phyloP scores from a whole-genome alignment of 2,329 filamentous ascomycete species.

The Exophiala phaeomuriformis region DNA sequence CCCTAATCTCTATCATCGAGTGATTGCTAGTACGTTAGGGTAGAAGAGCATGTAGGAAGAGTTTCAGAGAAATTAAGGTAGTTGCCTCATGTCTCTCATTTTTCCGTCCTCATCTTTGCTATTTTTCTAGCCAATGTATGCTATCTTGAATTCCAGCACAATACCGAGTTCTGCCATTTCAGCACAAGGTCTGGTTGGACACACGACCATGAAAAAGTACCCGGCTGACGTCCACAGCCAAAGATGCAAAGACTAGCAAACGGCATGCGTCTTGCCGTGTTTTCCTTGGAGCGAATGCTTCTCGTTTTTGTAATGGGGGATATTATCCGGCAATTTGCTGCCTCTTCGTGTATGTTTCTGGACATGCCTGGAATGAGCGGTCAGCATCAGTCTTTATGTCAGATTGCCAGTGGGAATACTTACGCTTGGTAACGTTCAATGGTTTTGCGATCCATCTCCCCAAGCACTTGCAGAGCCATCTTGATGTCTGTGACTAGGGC shows the following conservation, averaged over 20 bases:
- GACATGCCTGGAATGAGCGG: conserved; percentile 39
- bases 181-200: not conserved
- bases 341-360: conserved; percentile 49
- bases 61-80: too few species aligned
- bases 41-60: too few species aligned
- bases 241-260: conserved; percentile 53
- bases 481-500: conserved; percentile 70
- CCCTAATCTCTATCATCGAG: too few species aligned
- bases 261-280: conserved; percentile 79
- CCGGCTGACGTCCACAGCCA: not conserved
- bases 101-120: too few species aligned
- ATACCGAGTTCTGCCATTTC: too few species aligned
- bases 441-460: conserved; percentile 64
- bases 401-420: conserved; percentile 22
- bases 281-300: conserved; percentile 73
- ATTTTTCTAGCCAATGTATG: too few species aligned
- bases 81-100: too few species aligned
- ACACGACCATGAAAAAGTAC: not conserved
- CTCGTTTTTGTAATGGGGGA: conserved; percentile 57
- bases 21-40: too few species aligned
- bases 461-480: conserved; percentile 63
- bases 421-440: conserved; percentile 64
- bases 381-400: conserved; percentile 2
- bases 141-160: too few species aligned
- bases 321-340: conserved; percentile 41